Evolutionary conservation across 345 rosid species (phyloP).

Genomic region (Boechera stricta): DNA sequence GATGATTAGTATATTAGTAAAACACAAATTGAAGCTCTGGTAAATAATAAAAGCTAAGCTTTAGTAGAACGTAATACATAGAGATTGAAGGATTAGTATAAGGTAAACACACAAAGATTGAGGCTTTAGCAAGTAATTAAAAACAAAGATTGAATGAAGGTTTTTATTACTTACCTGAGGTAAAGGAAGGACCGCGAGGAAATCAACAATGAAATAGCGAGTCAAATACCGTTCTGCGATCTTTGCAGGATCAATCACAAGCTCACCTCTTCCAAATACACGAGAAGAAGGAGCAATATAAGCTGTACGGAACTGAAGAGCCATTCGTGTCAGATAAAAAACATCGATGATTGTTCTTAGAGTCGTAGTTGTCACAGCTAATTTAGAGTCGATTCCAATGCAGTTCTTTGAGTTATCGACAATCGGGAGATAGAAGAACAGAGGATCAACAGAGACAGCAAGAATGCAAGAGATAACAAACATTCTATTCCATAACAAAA

Average conservation of each 20-base stretch:
- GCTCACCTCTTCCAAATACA: constrained; percentile 8
- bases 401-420: not conserved
- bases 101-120: not conserved
- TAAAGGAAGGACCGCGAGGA: constrained; percentile 1
- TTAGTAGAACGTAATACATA: no score
- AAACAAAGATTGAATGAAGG: not conserved
- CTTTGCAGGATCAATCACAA: constrained; percentile 9
- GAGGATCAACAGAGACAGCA: constrained; percentile 13
- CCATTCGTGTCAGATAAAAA: constrained; percentile 1
- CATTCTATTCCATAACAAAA: constrained; percentile 7
- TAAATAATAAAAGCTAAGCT: no score
- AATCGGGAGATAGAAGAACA: not conserved
- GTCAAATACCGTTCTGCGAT: constrained; percentile 3
- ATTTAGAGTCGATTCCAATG: constrained; percentile 6
- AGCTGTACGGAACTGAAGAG: constrained; percentile 12
- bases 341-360: constrained; percentile 9
- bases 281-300: constrained; percentile 17
- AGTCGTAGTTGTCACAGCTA: constrained; percentile 4
- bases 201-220: constrained; percentile 3
- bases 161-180: not conserved
- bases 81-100: no score
- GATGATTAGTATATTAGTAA: no score
- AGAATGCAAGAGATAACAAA: constrained; percentile 7
- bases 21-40: no score
- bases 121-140: no score